These are phyloP conservation scores for Phytophthora lateralis DNA, from an alignment of 352 stramenopile genomes.

Conservation along the genomic window DNA sequence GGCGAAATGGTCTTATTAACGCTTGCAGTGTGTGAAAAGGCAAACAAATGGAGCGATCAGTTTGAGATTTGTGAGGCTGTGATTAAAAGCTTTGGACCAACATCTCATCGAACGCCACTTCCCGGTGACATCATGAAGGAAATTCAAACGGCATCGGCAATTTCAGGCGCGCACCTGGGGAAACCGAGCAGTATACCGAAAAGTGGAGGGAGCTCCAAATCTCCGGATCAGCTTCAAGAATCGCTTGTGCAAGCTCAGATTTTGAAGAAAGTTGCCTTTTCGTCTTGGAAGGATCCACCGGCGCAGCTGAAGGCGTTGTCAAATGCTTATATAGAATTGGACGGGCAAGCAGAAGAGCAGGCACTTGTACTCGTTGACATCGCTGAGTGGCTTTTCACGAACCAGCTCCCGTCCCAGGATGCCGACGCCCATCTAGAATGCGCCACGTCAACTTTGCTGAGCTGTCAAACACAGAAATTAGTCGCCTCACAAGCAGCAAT, in stretches of 20 bases:
- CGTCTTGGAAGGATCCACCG: slow-evolving; percentile 58
- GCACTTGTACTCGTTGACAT: slow-evolving; percentile 76
- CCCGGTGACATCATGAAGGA: slow-evolving; percentile 44
- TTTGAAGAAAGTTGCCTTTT: slow-evolving; percentile 67
- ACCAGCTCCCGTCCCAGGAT: slow-evolving; percentile 64
- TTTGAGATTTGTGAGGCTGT: slow-evolving; percentile 45
- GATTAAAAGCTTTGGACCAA: slow-evolving; percentile 26
- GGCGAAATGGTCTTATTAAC: slow-evolving; percentile 65
- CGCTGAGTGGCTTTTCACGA: slow-evolving; percentile 85
- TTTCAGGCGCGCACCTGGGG: slow-evolving; percentile 63
- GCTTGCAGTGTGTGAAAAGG: slow-evolving; percentile 57
- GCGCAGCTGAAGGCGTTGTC: slow-evolving; percentile 64
- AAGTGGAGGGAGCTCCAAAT: slow-evolving; percentile 25
- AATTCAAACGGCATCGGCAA: slow-evolving; percentile 55
- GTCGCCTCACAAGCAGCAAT: slow-evolving; percentile 8
- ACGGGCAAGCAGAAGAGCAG: slow-evolving; percentile 65
- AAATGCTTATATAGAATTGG: slow-evolving; percentile 62
- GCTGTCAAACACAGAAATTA: slow-evolving; percentile 35
- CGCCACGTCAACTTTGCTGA: slow-evolving; percentile 49
- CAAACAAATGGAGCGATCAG: slow-evolving; percentile 48
- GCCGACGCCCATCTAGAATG: slow-evolving; percentile 59
- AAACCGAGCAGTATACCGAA: slow-evolving; percentile 32
- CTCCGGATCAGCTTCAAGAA: slow-evolving; percentile 46
- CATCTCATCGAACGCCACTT: slow-evolving; percentile 22
- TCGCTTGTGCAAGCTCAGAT: slow-evolving; percentile 65